Conservation (phyloP, 2,329 filamentous ascomycete genomes). For the Fusarium decemcellulare region DNA sequence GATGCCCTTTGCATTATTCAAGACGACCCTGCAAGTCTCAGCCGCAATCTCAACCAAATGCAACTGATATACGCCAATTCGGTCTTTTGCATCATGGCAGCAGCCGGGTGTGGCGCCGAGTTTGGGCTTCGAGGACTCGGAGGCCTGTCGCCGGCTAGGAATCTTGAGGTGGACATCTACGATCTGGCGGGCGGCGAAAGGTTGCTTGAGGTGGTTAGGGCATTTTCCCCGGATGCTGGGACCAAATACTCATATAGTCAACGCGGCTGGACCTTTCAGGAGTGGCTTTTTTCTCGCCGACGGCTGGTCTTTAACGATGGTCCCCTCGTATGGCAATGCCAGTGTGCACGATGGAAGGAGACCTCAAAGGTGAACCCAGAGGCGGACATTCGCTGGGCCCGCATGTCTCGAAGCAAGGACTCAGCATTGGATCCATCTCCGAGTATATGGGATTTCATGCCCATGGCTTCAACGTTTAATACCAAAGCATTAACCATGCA, state of each 20-base stretch:
- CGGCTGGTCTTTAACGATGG: conserved; percentile 14
- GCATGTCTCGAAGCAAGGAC: neutral
- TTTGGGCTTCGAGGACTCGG: conserved; percentile 21
- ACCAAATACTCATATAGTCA: conserved; percentile 26
- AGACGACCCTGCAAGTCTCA: conserved; percentile 17
- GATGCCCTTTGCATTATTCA: conserved; percentile 27
- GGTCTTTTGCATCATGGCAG: conserved; percentile 19
- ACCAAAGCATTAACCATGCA: conserved; percentile 22
- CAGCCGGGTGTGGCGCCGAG: conserved; percentile 23
- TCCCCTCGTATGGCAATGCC: conserved; percentile 20
- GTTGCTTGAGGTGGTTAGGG: neutral
- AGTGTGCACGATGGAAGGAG: conserved; percentile 24
- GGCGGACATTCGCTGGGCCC: conserved; percentile 7
- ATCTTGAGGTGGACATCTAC: conserved; percentile 20
- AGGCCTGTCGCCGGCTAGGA: conserved; percentile 5
- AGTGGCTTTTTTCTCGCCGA: conserved; percentile 25
- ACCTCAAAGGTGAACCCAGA: neutral
- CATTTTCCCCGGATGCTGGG: neutral
- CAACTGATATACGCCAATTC: conserved; percentile 27
- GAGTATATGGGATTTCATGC: conserved; percentile 26
- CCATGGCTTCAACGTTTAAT: conserved; percentile 18
- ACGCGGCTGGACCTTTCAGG: conserved; percentile 31
- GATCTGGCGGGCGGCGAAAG: conserved; percentile 17
- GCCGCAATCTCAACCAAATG: conserved; percentile 27
- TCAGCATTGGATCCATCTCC: conserved; percentile 17